Base-by-base conservation (phyloP, 2,329 filamentous ascomycete species). In the Alternaria postmessia region DNA sequence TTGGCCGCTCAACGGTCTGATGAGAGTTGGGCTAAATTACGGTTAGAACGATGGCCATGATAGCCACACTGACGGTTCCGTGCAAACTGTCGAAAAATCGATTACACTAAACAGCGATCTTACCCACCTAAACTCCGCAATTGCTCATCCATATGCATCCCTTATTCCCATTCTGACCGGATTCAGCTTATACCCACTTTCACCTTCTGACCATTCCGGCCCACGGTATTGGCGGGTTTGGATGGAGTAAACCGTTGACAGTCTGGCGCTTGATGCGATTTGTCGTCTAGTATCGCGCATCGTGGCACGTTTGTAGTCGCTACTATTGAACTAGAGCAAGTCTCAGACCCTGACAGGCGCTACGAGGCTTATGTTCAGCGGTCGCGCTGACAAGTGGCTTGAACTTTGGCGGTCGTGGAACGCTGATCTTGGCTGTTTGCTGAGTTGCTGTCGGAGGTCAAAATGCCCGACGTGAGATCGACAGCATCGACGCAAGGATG, bases 401-500 rank as follows among this genome's bases (percentile, higher is more conserved):
- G 30, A 38, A 12, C 18, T 49, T 34, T 36, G 18, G 46, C 32
- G 20, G 46, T 49, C 3, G 32, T 38, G 32, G 46, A 49, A 49
- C 22, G 46, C 22, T 49, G 46, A 48, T 48, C 14, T 20, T 34
- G 46, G 38, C 26, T 38, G 36, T 22, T 49, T 43, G 20, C 26
- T 43, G 46, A 6, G 30, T 41, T 42, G 48, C 14, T 36, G 39
- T 20, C 28, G 47, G 46, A 22, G 46, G 28, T 6, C 46, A 48
- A 41, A 57, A 51, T 52, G 46, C n/a, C 48, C 38, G 47, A 57
- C 30, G 54, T 34, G 9, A 57, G 54, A 57, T 57, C 30, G 30
- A 30, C 46, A 18, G 30, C 30, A 34, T 52, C 54, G 54, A 36
- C 54, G 11, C 28, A 24, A 7, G 39, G 30, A 43, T 28, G 39